Evolutionary conservation across 805 yeast species (phyloP), one percentile per base, ranked within the genome.

Genomic region (Huiozyma sinensis): DNA sequence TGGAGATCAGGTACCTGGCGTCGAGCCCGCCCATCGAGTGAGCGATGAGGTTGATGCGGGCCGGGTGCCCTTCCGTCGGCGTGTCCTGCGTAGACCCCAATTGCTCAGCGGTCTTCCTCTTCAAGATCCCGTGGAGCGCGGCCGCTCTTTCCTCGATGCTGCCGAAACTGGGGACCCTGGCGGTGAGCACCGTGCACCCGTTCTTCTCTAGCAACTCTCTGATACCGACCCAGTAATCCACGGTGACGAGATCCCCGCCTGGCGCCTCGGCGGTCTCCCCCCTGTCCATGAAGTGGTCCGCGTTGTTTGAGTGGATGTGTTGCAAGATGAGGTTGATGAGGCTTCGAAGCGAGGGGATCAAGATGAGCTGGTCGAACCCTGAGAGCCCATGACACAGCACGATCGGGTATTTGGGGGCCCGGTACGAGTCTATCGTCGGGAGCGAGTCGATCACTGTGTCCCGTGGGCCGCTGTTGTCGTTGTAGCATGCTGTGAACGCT

Each of bases 1-100:
- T 67, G 0, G 84, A 71, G 2, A 87, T 83, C 50, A 89, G 61
- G 57, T 79, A 85, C 42, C 97, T 66, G 32, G 88, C 76, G 56
- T 89, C 96, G 30, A 88, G 65, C 0, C 97, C 97, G 5, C 97
- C 97, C 96, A 88, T 87, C 0, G 95, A 86, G 58, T 88, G 97
- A 6, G 92, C 92, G 28, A 88, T 70, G 38, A 88, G 59, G 55
- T 89, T 89, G 11, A 88, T 70, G 47, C 77, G 78, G 17, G 77
- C 50, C 9, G 65, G 66, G 17, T 61, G 54, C 10, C 45, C 46
- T 36, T 54, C 48, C 43, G 53, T 54, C 4, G 32, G 9, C 2
- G 36, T 30, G n/a, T 31, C 37, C 7, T 7, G 10, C 8, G 9
- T 17, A 31, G 33, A 8, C 9, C 33, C 11, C 5, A 27, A 9